These are phyloP conservation scores for Daedaleopsis nitida DNA, from an alignment of 768 basidiomycete genomes.

Conservation along the genomic window DNA sequence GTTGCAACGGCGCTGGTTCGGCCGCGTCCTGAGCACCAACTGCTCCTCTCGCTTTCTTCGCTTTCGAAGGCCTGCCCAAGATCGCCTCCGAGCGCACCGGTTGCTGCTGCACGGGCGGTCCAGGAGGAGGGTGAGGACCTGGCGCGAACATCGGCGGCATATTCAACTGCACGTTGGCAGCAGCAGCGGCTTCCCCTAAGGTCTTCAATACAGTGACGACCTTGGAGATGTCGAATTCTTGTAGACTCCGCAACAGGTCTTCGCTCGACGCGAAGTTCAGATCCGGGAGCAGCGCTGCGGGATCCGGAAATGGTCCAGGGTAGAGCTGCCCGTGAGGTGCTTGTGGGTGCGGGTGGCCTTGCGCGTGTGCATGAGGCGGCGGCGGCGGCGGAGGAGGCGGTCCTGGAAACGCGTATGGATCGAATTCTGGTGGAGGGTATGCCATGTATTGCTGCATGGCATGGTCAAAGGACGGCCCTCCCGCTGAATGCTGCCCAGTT, in stretches of 20 bases:
- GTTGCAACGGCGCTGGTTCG: conserved; percentile 19
- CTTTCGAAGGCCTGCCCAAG: conserved; percentile 42
- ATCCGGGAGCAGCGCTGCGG: conserved; percentile 32
- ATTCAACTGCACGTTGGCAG: conserved; percentile 39
- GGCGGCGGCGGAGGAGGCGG: conserved; percentile 30
- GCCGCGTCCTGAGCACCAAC: conserved; percentile 1
- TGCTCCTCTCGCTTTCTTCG: conserved; percentile 22
- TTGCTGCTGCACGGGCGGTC: conserved; percentile 42
- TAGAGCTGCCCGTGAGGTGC: conserved; percentile 26
- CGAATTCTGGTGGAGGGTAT: conserved; percentile 31
- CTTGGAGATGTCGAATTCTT: conserved; percentile 73
- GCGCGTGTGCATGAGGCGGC: conserved; percentile 29
- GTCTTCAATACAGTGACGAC: conserved; percentile 68
- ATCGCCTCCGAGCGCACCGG: conserved; percentile 47
- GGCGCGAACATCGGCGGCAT: conserved; percentile 25
- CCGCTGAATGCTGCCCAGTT: conserved; percentile 23
- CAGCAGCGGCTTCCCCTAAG: conserved; percentile 58
- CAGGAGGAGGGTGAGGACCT: conserved; percentile 28
- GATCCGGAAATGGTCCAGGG: conserved; percentile 19
- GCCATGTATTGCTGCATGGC: conserved; percentile 28
- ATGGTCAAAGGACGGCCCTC: conserved; percentile 21
- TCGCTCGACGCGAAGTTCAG: conserved; percentile 62
- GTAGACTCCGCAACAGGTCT: conserved; percentile 71
- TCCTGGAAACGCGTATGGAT: conserved; percentile 33
- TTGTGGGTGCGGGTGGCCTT: conserved; percentile 3